Evolutionary conservation across 148 eudicot genomes (phyloP).

Genomic region (Amaranthus hypochondriacus): DNA sequence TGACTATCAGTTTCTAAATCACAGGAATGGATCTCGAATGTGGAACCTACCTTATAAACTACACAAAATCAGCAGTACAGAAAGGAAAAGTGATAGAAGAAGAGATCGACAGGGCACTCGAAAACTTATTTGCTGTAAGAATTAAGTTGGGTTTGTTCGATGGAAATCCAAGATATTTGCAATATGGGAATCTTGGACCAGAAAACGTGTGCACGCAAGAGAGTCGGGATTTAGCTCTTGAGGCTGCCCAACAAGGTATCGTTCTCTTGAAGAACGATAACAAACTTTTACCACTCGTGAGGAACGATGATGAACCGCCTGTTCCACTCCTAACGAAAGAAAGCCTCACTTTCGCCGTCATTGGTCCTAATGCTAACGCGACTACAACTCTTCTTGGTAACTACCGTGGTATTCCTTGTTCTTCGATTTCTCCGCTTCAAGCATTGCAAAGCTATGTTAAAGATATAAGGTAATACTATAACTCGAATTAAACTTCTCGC

Average conservation of each 20-base stretch:
- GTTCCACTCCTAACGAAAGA: slow-evolving; percentile 22
- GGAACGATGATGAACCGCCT: no score
- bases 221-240: slow-evolving; percentile 58
- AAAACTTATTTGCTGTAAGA: slow-evolving; percentile 64
- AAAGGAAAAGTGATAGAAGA: slow-evolving; percentile 42
- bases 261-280: slow-evolving; percentile 65
- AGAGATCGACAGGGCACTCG: slow-evolving; percentile 76
- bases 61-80: slow-evolving; percentile 73
- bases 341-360: slow-evolving; percentile 54
- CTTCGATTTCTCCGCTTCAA: slow-evolving; percentile 37
- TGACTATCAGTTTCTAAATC: not conserved
- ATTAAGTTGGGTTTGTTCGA: slow-evolving; percentile 72
- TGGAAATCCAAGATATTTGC: slow-evolving; percentile 47
- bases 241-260: slow-evolving; percentile 69
- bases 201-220: slow-evolving; percentile 48
- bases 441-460: slow-evolving; percentile 47
- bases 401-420: slow-evolving; percentile 76
- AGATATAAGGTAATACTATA: slow-evolving; percentile 25
- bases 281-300: slow-evolving; percentile 49
- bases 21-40: slow-evolving; percentile 94
- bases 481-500: no score
- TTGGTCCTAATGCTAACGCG: slow-evolving; percentile 73
- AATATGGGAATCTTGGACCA: slow-evolving; percentile 47
- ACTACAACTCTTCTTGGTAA: slow-evolving; percentile 54
- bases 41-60: slow-evolving; percentile 50